Base-by-base conservation (phyloP, 2,329 filamentous ascomycete genomes). In the Alternaria metachromatica region DNA sequence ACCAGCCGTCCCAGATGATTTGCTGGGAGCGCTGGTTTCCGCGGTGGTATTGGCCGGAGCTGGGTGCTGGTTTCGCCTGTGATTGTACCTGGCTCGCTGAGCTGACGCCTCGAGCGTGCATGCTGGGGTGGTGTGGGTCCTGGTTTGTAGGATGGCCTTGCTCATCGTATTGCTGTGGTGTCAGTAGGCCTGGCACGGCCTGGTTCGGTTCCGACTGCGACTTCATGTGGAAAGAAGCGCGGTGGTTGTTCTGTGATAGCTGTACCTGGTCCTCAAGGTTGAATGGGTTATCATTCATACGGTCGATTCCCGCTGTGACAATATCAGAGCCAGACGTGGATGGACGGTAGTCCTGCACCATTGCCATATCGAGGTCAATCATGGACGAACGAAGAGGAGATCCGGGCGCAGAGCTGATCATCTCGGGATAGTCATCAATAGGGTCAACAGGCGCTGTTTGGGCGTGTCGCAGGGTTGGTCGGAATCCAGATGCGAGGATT, bases 231-330 rank as follows among this genome's bases (percentile, higher is more conserved):
- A 77, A 80, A 0, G 77, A 80, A 21, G 76, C 73, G 28, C 80
- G 78, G 50, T 80, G 77, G 58, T 78, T 80, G 48, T 75, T 78
- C 30, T 79, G 68, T 0, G 78, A 78, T 11, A 80, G 72, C 30
- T 79, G 73, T 9, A 81, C 74, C 58, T 81, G 80, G 55, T 85
- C 82, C 66, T 85, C 84, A 7, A 85, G 79, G 68, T 85, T 83
- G 67, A 85, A 85, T 1, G 83, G 83, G 59, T 85, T 82, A 5
- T 82, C 82, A 56, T 78, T 82, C 43, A 80, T 79, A 20, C 78
- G 75, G 55, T 83, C 81, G 18, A 78, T 81, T 50, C 71, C 72
- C 15, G 73, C 78, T 60, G 67, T 79, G 60, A 78, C 74, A 1
- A 80, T 76, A 45, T 75, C 72, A 12, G 79, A 83, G 49, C 75